Base-by-base conservation (phyloP, 306 rosid species). In the Rosa persica region DNA sequence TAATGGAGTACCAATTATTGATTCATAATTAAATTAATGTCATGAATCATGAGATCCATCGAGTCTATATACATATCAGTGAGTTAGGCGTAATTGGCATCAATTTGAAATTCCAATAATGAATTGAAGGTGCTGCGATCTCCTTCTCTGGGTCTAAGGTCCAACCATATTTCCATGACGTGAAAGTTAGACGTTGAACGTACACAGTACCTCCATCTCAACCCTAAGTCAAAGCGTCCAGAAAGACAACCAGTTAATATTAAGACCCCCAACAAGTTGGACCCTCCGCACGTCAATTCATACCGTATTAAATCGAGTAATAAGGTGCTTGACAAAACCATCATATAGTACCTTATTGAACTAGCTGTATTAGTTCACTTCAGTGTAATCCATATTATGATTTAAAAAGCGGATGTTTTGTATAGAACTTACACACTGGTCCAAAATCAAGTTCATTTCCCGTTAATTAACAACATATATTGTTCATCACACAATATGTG, bases 221-320 rank as follows among this genome's bases (percentile, higher is more conserved):
- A 75, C 72, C 72, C 61, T 75, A 62, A 75, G 79, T 75, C 79
- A 75, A 62, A 40, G 72, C 20, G 9, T 75, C 60, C 71, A 66
- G 4, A 38, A 36, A 6, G 2, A 65, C 22, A 16, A 13, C 67
- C 40, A 27, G 9, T 36, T 4, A 8, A 34, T 67, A 67, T 19
- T 38, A 1, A 8, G 8, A 9, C 2, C 48, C 71, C 72, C 49
- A 9, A 39, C 72, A 9, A 9, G 49, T n/a, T 67, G 72, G 72
- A 67, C 27, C 72, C 72, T 64, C 23, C 20, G 43, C 69, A 64
- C 69, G 22, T 34, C 44, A 36, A 3, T 16, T 12, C 17, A 34
- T 1, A 61, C 10, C 67, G 19, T 61, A 27, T 61, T 40, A 61
- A 27, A 60, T 11, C 17, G 34, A 30, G 34, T 30, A 30, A 30